Evolutionary conservation across 2,329 filamentous ascomycete genomes (phyloP).

Genomic region (Curvularia eragrostidis): DNA sequence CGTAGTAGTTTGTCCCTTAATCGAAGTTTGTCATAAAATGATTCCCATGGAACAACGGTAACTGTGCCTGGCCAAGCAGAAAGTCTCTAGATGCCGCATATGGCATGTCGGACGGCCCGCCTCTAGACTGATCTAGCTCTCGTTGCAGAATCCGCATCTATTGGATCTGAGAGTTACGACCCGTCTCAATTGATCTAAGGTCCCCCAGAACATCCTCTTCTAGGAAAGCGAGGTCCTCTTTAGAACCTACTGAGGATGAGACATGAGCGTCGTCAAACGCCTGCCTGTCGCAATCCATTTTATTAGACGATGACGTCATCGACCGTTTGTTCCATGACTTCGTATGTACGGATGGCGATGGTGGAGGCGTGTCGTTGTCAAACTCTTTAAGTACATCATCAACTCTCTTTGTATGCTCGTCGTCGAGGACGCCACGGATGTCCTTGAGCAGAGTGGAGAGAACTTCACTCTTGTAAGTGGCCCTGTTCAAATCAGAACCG

Average conservation of each 20-base stretch:
- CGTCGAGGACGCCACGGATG: background rate
- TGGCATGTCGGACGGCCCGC: background rate
- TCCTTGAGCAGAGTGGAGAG: background rate
- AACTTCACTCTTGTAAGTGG: background rate
- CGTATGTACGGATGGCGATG: background rate
- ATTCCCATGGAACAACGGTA: too few relatives aligned
- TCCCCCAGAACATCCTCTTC: too few relatives aligned
- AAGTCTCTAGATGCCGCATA: background rate
- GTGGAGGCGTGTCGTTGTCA: background rate
- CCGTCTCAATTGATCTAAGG: background rate
- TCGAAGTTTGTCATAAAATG: too few relatives aligned
- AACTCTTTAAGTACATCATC: background rate
- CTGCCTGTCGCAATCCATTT: background rate
- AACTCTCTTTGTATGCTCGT: background rate
- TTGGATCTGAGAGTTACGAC: background rate
- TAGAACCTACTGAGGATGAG: background rate
- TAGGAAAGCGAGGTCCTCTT: background rate
- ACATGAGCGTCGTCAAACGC: background rate
- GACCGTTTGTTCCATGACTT: background rate
- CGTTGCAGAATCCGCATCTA: background rate
- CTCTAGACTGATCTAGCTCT: background rate
- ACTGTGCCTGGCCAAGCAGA: too few relatives aligned
- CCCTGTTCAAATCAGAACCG: background rate
- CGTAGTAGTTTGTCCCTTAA: too few relatives aligned
- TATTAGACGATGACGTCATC: background rate